phyloP scores from a whole-genome alignment of 176 grass and related monocot species.

The Urochloa ruziziensis region DNA sequence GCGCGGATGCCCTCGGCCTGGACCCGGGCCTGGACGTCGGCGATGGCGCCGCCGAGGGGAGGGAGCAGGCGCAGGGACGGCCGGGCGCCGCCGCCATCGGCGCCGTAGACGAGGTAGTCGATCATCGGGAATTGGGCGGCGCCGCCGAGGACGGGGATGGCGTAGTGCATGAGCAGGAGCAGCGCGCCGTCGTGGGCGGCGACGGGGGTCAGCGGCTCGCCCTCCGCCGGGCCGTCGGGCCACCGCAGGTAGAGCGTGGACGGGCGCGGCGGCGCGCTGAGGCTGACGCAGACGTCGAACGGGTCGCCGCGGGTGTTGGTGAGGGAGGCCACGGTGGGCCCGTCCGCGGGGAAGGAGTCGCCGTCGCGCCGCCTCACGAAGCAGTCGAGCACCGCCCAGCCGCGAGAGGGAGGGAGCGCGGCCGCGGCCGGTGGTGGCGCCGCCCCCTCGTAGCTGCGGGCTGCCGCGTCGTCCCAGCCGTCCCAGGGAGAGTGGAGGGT shows the following conservation, averaged over 20 bases:
- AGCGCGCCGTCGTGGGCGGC: background rate
- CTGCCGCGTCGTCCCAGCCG: no score
- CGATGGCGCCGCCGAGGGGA: no score
- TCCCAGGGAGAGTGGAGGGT: no score
- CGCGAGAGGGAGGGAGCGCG: no score
- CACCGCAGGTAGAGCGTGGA: background rate
- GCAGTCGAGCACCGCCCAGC: background rate
- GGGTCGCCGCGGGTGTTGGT: conserved; percentile 4
- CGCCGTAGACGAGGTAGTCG: background rate
- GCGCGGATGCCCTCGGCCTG: no score
- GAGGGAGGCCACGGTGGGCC: background rate
- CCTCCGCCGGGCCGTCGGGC: background rate
- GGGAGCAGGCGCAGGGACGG: no score
- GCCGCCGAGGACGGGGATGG: background rate
- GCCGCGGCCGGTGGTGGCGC: no score
- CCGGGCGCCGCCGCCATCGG: no score
- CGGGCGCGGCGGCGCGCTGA: background rate
- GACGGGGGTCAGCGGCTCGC: background rate
- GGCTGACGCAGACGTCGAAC: background rate
- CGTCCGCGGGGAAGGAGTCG: background rate
- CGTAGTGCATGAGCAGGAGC: background rate
- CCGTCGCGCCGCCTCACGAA: background rate
- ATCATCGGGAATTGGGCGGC: background rate
- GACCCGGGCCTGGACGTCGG: no score
- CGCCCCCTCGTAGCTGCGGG: no score